These are phyloP conservation scores for Paraglomus brasilianum DNA, from an alignment of 192 early-diverging fungal species.

Conservation along the genomic window DNA sequence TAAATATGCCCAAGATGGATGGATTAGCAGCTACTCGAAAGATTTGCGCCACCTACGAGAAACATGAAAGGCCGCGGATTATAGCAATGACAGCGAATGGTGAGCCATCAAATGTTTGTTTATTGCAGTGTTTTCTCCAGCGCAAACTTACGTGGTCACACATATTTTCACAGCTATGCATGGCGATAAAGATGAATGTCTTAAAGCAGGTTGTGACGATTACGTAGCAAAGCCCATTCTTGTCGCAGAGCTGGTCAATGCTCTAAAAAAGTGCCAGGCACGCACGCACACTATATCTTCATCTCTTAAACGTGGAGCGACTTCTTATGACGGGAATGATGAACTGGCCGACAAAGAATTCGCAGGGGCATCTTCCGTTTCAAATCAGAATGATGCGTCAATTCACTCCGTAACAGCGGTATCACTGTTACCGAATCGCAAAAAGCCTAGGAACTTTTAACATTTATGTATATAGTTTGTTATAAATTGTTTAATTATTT, in stretches of 20 bases:
- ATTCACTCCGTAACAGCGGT: too few relatives aligned
- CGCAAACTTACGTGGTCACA: neutral
- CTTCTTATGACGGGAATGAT: too few relatives aligned
- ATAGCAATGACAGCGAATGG: conserved; percentile 38
- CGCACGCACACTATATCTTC: too few relatives aligned
- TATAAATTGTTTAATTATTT: too few relatives aligned
- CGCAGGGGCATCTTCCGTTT: too few relatives aligned
- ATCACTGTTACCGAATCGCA: too few relatives aligned
- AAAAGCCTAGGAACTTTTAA: too few relatives aligned
- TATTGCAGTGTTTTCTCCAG: neutral
- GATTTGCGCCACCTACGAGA: conserved; percentile 28
- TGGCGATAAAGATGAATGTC: conserved; percentile 30
- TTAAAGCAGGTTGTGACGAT: conserved; percentile 32
- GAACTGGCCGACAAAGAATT: too few relatives aligned
- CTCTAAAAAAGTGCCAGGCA: neutral
- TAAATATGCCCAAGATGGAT: conserved; percentile 52
- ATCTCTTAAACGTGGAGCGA: too few relatives aligned
- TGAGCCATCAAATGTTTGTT: conserved; percentile 1
- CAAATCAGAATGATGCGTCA: too few relatives aligned
- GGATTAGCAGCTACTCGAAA: conserved; percentile 45
- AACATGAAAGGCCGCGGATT: conserved; percentile 14
- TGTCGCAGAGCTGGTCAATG: conserved; percentile 13
- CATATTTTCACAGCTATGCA: conserved; percentile 19
- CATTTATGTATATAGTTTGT: too few relatives aligned
- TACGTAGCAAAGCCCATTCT: conserved; percentile 34